These are phyloP conservation scores for Pleurotus citrinopileatus DNA, from an alignment of 768 basidiomycete genomes.

Conservation along the genomic window DNA sequence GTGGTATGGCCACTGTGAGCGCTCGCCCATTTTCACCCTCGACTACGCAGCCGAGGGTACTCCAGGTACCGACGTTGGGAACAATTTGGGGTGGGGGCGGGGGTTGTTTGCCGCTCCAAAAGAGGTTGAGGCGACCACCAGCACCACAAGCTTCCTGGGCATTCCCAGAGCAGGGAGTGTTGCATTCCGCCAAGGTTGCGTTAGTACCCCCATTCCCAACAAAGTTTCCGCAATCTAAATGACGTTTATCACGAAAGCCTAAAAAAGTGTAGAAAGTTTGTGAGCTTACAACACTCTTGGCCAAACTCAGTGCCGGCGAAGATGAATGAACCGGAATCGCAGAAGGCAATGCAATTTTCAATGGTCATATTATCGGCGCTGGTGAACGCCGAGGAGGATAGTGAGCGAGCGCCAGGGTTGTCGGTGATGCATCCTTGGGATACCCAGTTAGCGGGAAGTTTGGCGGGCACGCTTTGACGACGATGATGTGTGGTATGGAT, in stretches of 20 bases:
- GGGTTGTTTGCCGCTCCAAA: slow-evolving; percentile 57
- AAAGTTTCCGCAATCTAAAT: slow-evolving; percentile 60
- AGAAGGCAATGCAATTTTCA: slow-evolving; percentile 46
- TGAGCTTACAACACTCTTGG: slow-evolving; percentile 18
- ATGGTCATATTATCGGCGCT: slow-evolving; percentile 59
- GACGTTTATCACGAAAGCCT: slow-evolving; percentile 5
- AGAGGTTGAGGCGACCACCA: slow-evolving; percentile 56
- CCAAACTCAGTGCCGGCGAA: slow-evolving; percentile 70
- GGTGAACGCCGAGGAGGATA: slow-evolving; percentile 44
- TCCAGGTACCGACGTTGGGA: slow-evolving; percentile 59
- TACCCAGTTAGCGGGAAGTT: slow-evolving; percentile 54
- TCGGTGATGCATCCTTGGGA: slow-evolving; percentile 66
- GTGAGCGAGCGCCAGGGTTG: slow-evolving; percentile 53
- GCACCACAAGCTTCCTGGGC: slow-evolving; percentile 59
- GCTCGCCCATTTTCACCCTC: slow-evolving; percentile 42
- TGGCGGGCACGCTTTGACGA: slow-evolving; percentile 38
- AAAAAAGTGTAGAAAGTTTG: slow-evolving; percentile 1
- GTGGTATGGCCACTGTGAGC: slow-evolving; percentile 31
- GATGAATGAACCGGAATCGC: slow-evolving; percentile 43
- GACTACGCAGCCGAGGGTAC: slow-evolving; percentile 67
- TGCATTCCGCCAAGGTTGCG: slow-evolving; percentile 52
- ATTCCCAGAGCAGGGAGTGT: slow-evolving; percentile 60
- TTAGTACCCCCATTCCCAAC: slow-evolving; percentile 44
- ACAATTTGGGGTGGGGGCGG: slow-evolving; percentile 53
- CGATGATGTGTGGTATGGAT: slow-evolving; percentile 26